phyloP scores from a whole-genome alignment of 1,284 basidiomycete genomes.

The Leccinum glutinopallens region DNA sequence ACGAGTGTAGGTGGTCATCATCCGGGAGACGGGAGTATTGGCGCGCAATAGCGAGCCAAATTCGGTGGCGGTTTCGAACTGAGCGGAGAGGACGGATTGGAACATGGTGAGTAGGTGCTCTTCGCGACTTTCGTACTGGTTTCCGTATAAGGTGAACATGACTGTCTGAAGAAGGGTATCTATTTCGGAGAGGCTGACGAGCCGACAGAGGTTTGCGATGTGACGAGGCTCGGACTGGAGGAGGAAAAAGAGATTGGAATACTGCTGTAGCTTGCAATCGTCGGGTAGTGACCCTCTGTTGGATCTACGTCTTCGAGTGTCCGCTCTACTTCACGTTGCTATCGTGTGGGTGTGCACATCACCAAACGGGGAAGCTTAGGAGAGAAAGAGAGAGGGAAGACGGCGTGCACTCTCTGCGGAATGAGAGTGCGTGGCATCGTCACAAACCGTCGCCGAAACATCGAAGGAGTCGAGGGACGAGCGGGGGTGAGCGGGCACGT shows the following conservation, averaged over 20 bases:
- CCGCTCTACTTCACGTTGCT: conserved; percentile 93
- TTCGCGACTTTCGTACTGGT: conserved; percentile 98
- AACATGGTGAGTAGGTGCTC: conserved; percentile 99
- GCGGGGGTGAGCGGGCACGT: no score
- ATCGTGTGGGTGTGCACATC: conserved; percentile 15
- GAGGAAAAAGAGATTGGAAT: conserved; percentile 98
- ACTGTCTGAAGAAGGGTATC: conserved; percentile 99
- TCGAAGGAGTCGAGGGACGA: no score
- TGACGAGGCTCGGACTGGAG: conserved; percentile 97
- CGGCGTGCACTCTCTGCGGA: no score
- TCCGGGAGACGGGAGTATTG: conserved; percentile 97
- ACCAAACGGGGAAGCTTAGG: no score
- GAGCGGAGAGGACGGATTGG: conserved; percentile 95
- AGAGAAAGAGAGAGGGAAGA: no score
- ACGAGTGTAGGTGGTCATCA: conserved; percentile 99
- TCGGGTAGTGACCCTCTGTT: conserved; percentile 90
- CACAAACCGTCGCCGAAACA: no score
- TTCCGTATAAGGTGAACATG: conserved; percentile 99
- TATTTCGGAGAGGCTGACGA: conserved; percentile 95
- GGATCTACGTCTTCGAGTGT: conserved; percentile 95
- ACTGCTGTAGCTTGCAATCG: conserved; percentile 92
- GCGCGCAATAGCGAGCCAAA: conserved; percentile 96
- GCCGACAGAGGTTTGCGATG: conserved; percentile 94
- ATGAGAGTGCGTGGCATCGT: no score
- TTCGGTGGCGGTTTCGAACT: conserved; percentile 98